Evolutionary conservation across 768 basidiomycete genomes (phyloP), one percentile per base, ranked within the genome.

Genomic region (Roridomyces roridus): DNA sequence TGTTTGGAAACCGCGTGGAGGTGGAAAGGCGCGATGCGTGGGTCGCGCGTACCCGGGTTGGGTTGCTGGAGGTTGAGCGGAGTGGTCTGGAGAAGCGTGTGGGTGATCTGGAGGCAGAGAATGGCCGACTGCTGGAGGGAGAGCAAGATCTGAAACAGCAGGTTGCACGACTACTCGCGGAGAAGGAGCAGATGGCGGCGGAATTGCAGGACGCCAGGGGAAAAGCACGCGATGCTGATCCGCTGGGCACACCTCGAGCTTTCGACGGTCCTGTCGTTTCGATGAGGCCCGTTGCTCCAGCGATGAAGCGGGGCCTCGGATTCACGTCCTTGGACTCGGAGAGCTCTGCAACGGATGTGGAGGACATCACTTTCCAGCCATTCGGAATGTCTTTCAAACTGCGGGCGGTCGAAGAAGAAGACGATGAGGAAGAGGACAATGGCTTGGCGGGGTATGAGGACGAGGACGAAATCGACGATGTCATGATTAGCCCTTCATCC

Each of bases 21-120:
- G 78, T 75, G n/a, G 92, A 94, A 73, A 80, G 91, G 23, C 81
- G 87, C 49, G 93, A 95, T 53, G 88, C 87, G 2, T 93, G 90
- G 87, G 82, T 94, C 36, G 87, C 91, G n/a, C 81, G 90, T 14
- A 92, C 92, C 41, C 85, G 82, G 36, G 74, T 85, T 7, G 81
- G 85, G 8, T 64, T 90, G 51, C 60, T 91, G 40, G 86, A 91
- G 68, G 77, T 84, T 18, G 91, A 91, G 72, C 89, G 87, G 63
- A 70, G 69, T n/a, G 74, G 76, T 3, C 68, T 89, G 42, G 80
- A 81, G 64, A 83, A 80, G 37, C 62, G 85, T 24, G 73, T 76
- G 28, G 72, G 67, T 66, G 67, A 57, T 0, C 57, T 72, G 54
- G 61, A 68, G 45, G 44, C 53, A 0, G 67, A 70, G 39, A 74